Conservation (phyloP, 768 basidiomycete species). For the Macrolepiota dolichaula region DNA sequence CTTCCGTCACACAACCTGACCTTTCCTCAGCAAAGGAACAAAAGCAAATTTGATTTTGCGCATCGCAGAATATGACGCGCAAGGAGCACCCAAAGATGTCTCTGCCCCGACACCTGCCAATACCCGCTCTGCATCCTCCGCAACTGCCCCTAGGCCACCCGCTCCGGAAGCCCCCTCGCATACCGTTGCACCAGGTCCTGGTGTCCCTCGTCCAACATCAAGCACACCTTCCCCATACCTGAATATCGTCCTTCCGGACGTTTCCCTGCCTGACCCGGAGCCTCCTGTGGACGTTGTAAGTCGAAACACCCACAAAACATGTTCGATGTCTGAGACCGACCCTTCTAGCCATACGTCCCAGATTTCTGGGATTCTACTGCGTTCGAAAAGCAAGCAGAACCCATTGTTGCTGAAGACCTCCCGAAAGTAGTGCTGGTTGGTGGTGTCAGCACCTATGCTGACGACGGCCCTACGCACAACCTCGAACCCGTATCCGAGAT, state of each 20-base stretch:
- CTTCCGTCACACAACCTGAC: slow-evolving; percentile 9
- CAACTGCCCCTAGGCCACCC: neutral
- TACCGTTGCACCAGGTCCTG: slow-evolving; percentile 19
- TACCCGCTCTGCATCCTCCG: slow-evolving; percentile 13
- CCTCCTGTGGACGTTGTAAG: slow-evolving; percentile 59
- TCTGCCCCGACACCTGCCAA: slow-evolving; percentile 20
- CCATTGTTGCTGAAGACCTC: slow-evolving; percentile 22
- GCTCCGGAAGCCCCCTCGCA: neutral
- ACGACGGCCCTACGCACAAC: slow-evolving; percentile 36
- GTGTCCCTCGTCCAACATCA: slow-evolving; percentile 18
- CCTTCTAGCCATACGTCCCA: slow-evolving; percentile 40
- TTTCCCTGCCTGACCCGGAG: slow-evolving; percentile 38
- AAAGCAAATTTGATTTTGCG: slow-evolving; percentile 55
- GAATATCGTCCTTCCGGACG: slow-evolving; percentile 56
- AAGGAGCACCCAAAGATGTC: slow-evolving; percentile 19
- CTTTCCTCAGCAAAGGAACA: slow-evolving; percentile 46
- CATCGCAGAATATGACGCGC: slow-evolving; percentile 47
- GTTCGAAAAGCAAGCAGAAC: slow-evolving; percentile 11
- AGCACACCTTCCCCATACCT: slow-evolving; percentile 31
- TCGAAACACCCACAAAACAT: slow-evolving; percentile 16
- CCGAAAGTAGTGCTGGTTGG: slow-evolving; percentile 45
- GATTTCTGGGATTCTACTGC: slow-evolving; percentile 41
- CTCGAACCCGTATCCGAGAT: slow-evolving; percentile 12
- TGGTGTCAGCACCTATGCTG: slow-evolving; percentile 32
- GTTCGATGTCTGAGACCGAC: slow-evolving; percentile 20